Conservation (phyloP, 768 basidiomycete species). For the Psilocybe subaeruginosa region DNA sequence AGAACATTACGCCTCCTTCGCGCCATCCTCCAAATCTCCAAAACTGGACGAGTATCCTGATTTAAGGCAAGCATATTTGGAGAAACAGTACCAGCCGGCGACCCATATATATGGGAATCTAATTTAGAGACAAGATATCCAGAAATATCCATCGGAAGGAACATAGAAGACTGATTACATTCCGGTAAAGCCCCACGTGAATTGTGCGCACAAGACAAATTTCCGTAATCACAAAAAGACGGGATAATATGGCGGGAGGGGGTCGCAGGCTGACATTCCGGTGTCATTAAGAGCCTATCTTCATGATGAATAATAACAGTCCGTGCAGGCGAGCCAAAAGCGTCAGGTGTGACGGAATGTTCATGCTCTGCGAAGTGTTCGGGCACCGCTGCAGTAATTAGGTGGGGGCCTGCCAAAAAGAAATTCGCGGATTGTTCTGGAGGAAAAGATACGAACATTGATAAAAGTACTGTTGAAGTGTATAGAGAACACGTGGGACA, state of each 20-base stretch:
- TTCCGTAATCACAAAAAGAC: not conserved
- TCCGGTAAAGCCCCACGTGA: not conserved
- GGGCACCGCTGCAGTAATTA: not conserved
- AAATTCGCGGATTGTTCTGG: not conserved
- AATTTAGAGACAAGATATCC: not conserved
- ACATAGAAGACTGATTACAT: not conserved
- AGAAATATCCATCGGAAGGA: not conserved
- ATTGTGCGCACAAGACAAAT: not conserved
- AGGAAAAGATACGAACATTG: not conserved
- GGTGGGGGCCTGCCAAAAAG: not conserved
- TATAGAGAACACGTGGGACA: not conserved
- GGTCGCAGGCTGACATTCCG: not conserved
- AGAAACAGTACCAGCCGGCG: not conserved
- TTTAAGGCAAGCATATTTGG: not conserved
- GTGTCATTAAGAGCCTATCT: not conserved
- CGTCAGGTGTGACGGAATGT: not conserved
- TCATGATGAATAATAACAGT: not conserved
- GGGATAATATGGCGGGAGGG: not conserved
- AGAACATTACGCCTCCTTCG: constrained; percentile 10
- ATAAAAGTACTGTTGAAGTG: not conserved
- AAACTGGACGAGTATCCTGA: not conserved
- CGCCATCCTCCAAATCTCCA: not conserved
- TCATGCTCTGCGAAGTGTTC: not conserved
- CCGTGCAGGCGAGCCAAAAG: not conserved
- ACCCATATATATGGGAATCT: not conserved